Evolutionary conservation across 106 monocot genomes (phyloP).

Genomic region (Amphibolis antarctica): DNA sequence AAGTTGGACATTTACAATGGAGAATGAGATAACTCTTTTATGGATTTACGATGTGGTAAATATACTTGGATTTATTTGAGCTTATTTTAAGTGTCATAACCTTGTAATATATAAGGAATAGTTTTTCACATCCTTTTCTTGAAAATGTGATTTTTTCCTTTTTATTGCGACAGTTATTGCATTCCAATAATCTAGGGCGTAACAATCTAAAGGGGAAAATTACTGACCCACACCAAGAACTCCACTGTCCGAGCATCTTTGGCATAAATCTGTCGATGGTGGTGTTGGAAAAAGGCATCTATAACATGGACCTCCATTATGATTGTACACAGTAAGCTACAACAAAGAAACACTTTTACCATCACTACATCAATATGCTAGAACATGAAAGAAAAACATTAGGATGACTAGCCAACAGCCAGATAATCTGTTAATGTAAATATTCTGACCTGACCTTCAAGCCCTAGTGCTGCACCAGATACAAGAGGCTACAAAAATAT

Average conservation of each 20-base stretch:
- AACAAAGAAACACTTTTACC: neutral
- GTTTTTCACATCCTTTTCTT: too few relatives aligned
- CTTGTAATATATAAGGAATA: too few relatives aligned
- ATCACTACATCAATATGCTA: neutral
- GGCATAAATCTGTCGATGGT: constrained; percentile 87
- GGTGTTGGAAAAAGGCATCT: constrained; percentile 97
- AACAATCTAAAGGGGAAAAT: neutral
- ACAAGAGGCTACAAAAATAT: constrained; percentile 74
- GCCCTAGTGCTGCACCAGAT: constrained; percentile 90
- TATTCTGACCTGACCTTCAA: constrained; percentile 86
- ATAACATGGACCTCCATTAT: constrained; percentile 93
- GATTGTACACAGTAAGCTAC: constrained; percentile 91
- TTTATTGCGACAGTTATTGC: too few relatives aligned
- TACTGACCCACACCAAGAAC: constrained; percentile 97
- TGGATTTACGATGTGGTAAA: too few relatives aligned
- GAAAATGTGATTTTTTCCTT: too few relatives aligned
- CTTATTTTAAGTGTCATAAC: too few relatives aligned
- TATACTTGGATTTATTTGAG: too few relatives aligned
- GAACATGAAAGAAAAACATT: neutral
- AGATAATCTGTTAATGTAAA: neutral
- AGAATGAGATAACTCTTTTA: too few relatives aligned
- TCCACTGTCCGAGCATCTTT: constrained; percentile 98
- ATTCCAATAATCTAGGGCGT: too few relatives aligned
- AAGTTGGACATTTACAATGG: too few relatives aligned
- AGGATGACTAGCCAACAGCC: neutral